Base-by-base conservation (phyloP, 805 yeast species). In the Hanseniaspora jakobsenii region DNA sequence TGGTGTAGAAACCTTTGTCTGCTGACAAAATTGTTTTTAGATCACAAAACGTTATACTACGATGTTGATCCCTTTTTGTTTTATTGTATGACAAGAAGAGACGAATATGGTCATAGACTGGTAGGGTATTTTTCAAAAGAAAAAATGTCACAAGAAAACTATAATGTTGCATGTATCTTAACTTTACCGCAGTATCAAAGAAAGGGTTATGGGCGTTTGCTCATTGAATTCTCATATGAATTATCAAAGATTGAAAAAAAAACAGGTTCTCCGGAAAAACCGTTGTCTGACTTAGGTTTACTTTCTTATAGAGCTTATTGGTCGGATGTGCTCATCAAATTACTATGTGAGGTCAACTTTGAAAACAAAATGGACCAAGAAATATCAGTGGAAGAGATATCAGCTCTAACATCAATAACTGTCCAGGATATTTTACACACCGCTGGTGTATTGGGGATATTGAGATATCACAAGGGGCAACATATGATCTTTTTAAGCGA, bases 1-100 rank as follows among this genome's bases (percentile, higher is more conserved):
- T 91, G 97, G 96, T 91, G 99, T 62, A 75, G 98, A 51, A 91
- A 91, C 60, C 68, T 91, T 47, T 91, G 97, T 68, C 66, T 91
- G 47, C 63, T 91, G n/a, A 78, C 86, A 0, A 91, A 91, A 60
- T 65, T 91, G 45, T 91, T 91, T 55, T 66, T 91, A 55, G 98
- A 91, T 64, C 98, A 91, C 67, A 91, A 91, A 59, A 86, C 98
- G 0, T 70, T 91, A 29, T 91, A 91, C 63, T 91, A 91, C 60
- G 99, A 91, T 60, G 99, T 91, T 38, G 99, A 91, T 60, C 99
- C 99, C 3, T 91, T 91, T 53, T 65, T 91, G 54, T 91, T 91
- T 58, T 91, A 91, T 60, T 82, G 95, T 56, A 91, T 91, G 98
- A 86, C 96, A 1, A 71, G 76, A 48, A 71, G 84, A 49, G 95